These are phyloP conservation scores for Neoboletus magnificus DNA, from an alignment of 768 basidiomycete species.

Conservation along the genomic window DNA sequence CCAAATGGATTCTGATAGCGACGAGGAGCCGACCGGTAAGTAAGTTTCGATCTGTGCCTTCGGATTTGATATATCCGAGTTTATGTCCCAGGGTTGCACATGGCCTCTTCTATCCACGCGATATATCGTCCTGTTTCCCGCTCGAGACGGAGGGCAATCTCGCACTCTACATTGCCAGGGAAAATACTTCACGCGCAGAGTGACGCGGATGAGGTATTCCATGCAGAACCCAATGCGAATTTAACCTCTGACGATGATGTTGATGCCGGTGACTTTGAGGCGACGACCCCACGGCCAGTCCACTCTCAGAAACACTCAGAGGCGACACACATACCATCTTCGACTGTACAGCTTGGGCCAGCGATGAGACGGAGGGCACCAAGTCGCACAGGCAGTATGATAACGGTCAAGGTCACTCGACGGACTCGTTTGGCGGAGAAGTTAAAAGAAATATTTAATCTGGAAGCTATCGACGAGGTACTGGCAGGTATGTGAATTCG, in stretches of 20 bases:
- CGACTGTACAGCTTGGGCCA: constrained; percentile 16
- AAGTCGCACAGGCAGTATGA: constrained; percentile 59
- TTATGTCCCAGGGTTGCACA: constrained; percentile 36
- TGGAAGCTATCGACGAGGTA: constrained; percentile 81
- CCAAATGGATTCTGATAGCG: constrained; percentile 54
- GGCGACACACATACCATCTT: neutral
- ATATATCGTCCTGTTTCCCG: constrained; percentile 81
- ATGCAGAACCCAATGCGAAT: constrained; percentile 32
- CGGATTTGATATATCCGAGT: neutral
- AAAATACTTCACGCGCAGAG: constrained; percentile 7
- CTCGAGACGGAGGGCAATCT: constrained; percentile 43
- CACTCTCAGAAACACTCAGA: constrained; percentile 16
- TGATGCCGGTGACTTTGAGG: constrained; percentile 56
- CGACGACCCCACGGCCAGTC: constrained; percentile 42
- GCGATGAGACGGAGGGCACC: constrained; percentile 22
- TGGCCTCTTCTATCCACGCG: constrained; percentile 86
- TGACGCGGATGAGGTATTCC: constrained; percentile 32
- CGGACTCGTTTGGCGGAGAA: constrained; percentile 80
- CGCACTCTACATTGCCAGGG: constrained; percentile 14
- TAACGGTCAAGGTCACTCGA: constrained; percentile 67
- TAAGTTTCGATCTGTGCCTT: constrained; percentile 11
- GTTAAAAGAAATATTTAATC: constrained; percentile 81
- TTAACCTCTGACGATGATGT: constrained; percentile 50
- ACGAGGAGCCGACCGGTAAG: constrained; percentile 50
- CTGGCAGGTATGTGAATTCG: constrained; percentile 56